Conservation (phyloP, 768 basidiomycete genomes). For the Russula compacta region DNA sequence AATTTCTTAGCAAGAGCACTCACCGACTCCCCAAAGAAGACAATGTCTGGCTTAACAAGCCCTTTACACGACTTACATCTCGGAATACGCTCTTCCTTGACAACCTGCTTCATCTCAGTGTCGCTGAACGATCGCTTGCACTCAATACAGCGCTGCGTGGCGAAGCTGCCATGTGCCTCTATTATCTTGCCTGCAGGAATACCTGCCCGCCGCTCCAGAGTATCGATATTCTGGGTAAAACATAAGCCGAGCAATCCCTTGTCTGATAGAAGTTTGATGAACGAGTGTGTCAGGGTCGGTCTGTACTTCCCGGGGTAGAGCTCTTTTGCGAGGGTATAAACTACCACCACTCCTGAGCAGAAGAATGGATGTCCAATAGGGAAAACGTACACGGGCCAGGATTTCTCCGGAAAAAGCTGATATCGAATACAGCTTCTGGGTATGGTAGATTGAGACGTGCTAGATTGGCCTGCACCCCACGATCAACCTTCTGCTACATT, state of each 20-base stretch:
- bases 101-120: constrained; percentile 55
- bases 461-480: constrained; percentile 52
- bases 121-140: constrained; percentile 55
- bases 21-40: constrained; percentile 83
- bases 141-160: constrained; percentile 71
- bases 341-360: constrained; percentile 26
- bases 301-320: constrained; percentile 86
- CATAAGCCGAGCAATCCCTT: constrained; percentile 63
- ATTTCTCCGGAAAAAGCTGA: constrained; percentile 72
- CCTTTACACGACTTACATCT: constrained; percentile 61
- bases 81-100: constrained; percentile 57
- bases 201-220: constrained; percentile 78
- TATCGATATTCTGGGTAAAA: constrained; percentile 92
- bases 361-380: background rate
- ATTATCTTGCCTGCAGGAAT: constrained; percentile 66
- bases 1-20: constrained; percentile 21
- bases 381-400: constrained; percentile 62
- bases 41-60: constrained; percentile 87
- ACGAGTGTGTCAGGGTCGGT: constrained; percentile 85
- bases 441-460: constrained; percentile 73
- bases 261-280: constrained; percentile 70
- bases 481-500: background rate
- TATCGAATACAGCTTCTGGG: constrained; percentile 94
- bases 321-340: constrained; percentile 89
- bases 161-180: constrained; percentile 96